phyloP scores from a whole-genome alignment of 257 asterid genomes.

The Solanum sejunctum region DNA sequence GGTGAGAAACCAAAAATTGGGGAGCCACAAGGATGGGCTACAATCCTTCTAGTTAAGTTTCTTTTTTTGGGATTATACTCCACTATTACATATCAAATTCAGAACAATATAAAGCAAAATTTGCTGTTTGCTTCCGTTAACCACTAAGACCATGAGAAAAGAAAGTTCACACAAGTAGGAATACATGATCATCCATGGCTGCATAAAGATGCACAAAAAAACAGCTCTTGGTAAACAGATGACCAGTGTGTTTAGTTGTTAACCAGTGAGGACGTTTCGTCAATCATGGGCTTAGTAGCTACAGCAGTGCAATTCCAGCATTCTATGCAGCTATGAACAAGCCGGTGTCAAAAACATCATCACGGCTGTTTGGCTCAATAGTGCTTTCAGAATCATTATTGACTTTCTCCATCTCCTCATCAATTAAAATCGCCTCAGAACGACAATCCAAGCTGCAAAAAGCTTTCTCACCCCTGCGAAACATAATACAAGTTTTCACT shows the following conservation, averaged over 20 bases:
- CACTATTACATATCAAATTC: neutral
- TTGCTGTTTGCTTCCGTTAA: slow-evolving; percentile 11
- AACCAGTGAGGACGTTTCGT: slow-evolving; percentile 23
- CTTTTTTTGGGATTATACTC: slow-evolving; percentile 4
- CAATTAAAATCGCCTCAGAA: slow-evolving; percentile 51
- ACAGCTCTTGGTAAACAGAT: slow-evolving; percentile 35
- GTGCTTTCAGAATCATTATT: slow-evolving; percentile 16
- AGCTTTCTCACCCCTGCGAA: slow-evolving; percentile 77
- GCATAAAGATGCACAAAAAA: slow-evolving; percentile 18
- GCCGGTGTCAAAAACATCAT: slow-evolving; percentile 27
- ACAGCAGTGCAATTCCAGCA: neutral
- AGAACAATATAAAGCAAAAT: slow-evolving; percentile 15
- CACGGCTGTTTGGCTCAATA: slow-evolving; percentile 8
- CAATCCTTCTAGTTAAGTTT: slow-evolving; percentile 38
- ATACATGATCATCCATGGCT: slow-evolving; percentile 33
- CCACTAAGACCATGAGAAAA: slow-evolving; percentile 34
- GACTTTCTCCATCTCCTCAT: slow-evolving; percentile 48
- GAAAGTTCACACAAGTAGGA: slow-evolving; percentile 25
- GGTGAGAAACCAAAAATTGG: slow-evolving; percentile 13
- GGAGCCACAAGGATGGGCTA: slow-evolving; percentile 61
- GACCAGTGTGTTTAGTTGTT: slow-evolving; percentile 17
- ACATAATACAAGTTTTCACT: neutral
- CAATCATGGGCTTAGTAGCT: slow-evolving; percentile 27
- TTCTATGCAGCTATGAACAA: slow-evolving; percentile 20
- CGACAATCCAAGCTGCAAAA: slow-evolving; percentile 86